Base-by-base conservation (phyloP, 768 basidiomycete species). In the Thelephora ganbajun region DNA sequence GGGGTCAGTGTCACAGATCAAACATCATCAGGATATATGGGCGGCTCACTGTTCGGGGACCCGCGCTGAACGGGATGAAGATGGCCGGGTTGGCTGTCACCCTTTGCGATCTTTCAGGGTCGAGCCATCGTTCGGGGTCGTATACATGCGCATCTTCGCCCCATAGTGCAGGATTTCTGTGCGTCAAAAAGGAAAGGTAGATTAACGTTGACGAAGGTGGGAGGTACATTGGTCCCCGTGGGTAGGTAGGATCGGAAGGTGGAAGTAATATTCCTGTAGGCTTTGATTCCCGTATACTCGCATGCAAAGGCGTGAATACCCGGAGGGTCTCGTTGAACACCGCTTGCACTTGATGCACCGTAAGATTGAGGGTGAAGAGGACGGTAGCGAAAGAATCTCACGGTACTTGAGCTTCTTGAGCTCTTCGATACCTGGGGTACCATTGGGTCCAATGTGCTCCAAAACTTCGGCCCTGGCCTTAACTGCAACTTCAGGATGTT, bases 321-420 rank as follows among this genome's bases (percentile, higher is more conserved):
- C 86, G 71, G 19, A 90, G 68, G 0, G 79, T 79, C 57, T 90
- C 87, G 51, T 88, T 83, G 36, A 89, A 74, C 34, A 87, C 81
- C 11, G 83, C 83, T 50, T 77, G 74, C 68, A 84, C 82, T 77
- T 57, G 48, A 43, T 49, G 47, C 26, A 51, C 54, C 59, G 45
- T 30, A 22, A 14, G 46, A 7, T 33, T n/a, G 46, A 53, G 6
- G 57, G 50, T 43, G 11, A 26, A 11, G 23, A 46, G 26, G 30
- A 1, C 49, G n/a, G n/a, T n/a, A 47, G 44, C 39, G 26, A 26
- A 55, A 35, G 45, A 39, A 11, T 64, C 74, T 51, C 39, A 86
- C 85, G 69, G 58, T 86, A 85, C 65, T 71, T 80, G 61, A 86
- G 64, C 33, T 72, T 62, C 53, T 69, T 71, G 51, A 86, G 70